Evolutionary conservation across 176 grass and related monocot genomes (phyloP).

Genomic region (Juncus inflexus): DNA sequence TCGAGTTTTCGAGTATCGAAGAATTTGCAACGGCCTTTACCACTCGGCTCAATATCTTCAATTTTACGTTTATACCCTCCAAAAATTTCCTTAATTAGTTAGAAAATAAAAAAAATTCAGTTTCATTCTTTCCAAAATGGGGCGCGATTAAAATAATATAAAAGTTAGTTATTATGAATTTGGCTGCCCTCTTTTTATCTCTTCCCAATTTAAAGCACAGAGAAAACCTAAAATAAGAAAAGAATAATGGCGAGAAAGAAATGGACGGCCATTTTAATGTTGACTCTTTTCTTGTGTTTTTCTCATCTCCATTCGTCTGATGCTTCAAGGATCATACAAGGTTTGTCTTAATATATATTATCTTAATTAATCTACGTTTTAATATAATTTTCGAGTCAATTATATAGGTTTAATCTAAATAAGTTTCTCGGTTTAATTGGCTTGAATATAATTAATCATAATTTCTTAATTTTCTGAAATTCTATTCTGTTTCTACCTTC

Average conservation of each 20-base stretch:
- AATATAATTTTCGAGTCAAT: too few relatives aligned
- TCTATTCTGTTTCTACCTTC: too few relatives aligned
- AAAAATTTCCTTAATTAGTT: slow-evolving; percentile 16
- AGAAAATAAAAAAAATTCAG: too few relatives aligned
- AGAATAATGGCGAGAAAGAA: slow-evolving; percentile 15
- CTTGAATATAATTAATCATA: too few relatives aligned
- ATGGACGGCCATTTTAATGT: not conserved
- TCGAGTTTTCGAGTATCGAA: slow-evolving; percentile 76
- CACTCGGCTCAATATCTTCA: slow-evolving; percentile 75
- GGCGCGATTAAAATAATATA: not conserved
- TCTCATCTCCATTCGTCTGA: slow-evolving; percentile 1
- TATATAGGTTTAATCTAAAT: too few relatives aligned
- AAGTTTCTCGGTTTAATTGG: too few relatives aligned
- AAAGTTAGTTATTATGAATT: not conserved
- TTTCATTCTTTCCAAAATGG: not conserved
- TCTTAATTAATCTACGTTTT: too few relatives aligned
- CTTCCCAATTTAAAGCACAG: not conserved
- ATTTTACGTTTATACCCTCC: slow-evolving; percentile 69
- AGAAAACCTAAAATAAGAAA: not conserved
- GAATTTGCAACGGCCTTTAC: slow-evolving; percentile 92
- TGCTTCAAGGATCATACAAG: not conserved
- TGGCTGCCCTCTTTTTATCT: not conserved
- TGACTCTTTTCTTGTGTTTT: slow-evolving; percentile 9
- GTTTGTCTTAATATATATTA: too few relatives aligned
- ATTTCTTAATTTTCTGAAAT: too few relatives aligned